phyloP scores from a whole-genome alignment of 306 rosid species.

The Corylus americana region DNA sequence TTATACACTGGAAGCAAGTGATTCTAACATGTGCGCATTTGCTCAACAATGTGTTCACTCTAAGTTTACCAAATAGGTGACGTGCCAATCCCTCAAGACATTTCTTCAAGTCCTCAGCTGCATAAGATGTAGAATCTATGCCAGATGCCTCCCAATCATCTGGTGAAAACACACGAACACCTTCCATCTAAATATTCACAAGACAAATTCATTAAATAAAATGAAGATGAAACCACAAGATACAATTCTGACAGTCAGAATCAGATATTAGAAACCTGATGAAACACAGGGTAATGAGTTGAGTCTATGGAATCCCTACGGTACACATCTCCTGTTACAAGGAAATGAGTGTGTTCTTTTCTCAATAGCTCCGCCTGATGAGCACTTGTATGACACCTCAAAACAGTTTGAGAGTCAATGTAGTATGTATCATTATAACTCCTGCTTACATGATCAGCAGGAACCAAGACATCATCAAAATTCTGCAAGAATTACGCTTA shows the following conservation, averaged over 20 bases:
- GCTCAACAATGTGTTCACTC: background rate
- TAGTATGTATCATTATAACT: conserved; percentile 95
- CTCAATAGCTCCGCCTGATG: conserved; percentile 91
- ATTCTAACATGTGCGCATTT: conserved; percentile 10
- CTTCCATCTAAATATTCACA: conserved; percentile 78
- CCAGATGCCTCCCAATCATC: conserved; percentile 78
- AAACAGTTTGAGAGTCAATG: conserved; percentile 71
- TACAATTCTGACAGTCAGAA: conserved; percentile 3
- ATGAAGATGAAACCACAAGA: conserved; percentile 27
- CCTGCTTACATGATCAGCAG: conserved; percentile 89
- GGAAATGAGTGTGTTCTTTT: conserved; percentile 81
- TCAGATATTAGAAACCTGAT: conserved; percentile 60
- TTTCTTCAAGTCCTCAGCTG: conserved; percentile 82
- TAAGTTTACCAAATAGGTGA: conserved; percentile 79
- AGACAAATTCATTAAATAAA: conserved; percentile 8
- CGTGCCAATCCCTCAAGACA: conserved; percentile 97
- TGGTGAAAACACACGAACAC: conserved; percentile 79
- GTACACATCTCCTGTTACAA: conserved; percentile 97
- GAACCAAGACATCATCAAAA: conserved; percentile 99
- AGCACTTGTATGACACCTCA: conserved; percentile 98
- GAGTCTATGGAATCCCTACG: conserved; percentile 99
- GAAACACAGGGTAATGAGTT: conserved; percentile 96
- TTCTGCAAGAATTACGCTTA: conserved; percentile 58
- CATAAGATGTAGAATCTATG: conserved; percentile 73
- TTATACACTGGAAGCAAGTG: conserved; percentile 11